phyloP scores from a whole-genome alignment of 1,139 yeast genomes.

The Trichomonascaceae sp. region DNA sequence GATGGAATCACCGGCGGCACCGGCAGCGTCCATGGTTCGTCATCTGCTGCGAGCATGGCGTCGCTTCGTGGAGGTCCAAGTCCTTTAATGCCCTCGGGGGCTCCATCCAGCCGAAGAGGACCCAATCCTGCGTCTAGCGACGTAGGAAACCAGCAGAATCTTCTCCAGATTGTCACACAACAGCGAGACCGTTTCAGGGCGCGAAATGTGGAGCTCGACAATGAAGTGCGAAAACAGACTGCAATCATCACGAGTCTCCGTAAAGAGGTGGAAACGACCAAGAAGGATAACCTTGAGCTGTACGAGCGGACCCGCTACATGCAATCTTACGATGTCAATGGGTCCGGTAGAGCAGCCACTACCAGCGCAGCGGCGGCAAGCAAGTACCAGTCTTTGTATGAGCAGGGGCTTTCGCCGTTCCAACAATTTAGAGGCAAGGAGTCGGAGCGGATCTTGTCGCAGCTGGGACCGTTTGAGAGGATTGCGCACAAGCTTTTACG shows the following conservation, averaged over 20 bases:
- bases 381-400: conserved; percentile 51
- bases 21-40: conserved; percentile 11
- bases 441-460: conserved; percentile 59
- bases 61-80: conserved; percentile 12
- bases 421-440: conserved; percentile 73
- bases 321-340: conserved; percentile 27
- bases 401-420: conserved; percentile 68
- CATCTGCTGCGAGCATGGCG: conserved; percentile 5
- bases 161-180: conserved; percentile 80
- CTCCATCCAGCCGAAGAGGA: conserved; percentile 4
- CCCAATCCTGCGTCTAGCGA: conserved; percentile 6
- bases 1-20: too few relatives aligned
- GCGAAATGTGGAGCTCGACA: conserved; percentile 71
- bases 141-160: conserved; percentile 29
- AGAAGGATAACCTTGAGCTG: conserved; percentile 62
- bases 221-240: conserved; percentile 53
- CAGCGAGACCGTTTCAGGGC: conserved; percentile 87
- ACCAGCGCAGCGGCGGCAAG: conserved; percentile 34
- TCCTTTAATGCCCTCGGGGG: not conserved
- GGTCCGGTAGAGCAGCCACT: not conserved
- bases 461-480: conserved; percentile 66
- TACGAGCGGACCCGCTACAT: conserved; percentile 73
- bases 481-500: conserved; percentile 64
- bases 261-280: conserved; percentile 49
- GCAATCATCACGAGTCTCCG: conserved; percentile 44